Evolutionary conservation across 2,329 filamentous ascomycete species (phyloP).

Genomic region (Penicillium sp.): DNA sequence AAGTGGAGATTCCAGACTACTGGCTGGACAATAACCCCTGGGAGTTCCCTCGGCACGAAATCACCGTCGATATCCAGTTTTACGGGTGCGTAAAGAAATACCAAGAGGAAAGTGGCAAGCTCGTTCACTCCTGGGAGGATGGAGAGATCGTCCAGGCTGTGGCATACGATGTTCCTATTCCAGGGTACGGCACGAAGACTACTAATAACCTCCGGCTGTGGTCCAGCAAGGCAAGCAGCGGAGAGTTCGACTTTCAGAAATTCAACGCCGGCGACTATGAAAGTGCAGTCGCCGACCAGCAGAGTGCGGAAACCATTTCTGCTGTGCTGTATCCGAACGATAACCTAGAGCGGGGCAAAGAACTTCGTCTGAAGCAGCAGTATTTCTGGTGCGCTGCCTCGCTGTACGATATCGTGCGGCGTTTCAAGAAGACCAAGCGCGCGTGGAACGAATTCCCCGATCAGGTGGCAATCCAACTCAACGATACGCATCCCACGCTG

Average conservation of each 20-base stretch:
- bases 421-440: slow-evolving; percentile 95
- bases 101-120: slow-evolving; percentile 69
- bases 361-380: slow-evolving; percentile 95
- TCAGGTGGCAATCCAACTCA: slow-evolving; percentile 94
- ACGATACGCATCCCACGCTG: slow-evolving; percentile 94
- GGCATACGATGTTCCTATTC: slow-evolving; percentile 88
- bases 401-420: slow-evolving; percentile 88
- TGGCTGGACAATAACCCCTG: slow-evolving; percentile 99
- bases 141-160: slow-evolving; percentile 89
- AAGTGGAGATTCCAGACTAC: slow-evolving; percentile 96
- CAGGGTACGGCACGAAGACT: slow-evolving; percentile 79
- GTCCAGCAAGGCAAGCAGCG: slow-evolving; percentile 95
- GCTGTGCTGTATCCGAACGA: slow-evolving; percentile 97
- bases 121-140: slow-evolving; percentile 73
- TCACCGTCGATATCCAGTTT: slow-evolving; percentile 95
- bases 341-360: slow-evolving; percentile 92
- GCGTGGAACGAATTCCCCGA: slow-evolving; percentile 88
- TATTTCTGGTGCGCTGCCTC: slow-evolving; percentile 99
- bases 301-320: slow-evolving; percentile 97
- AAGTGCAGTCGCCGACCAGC: slow-evolving; percentile 94
- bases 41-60: slow-evolving; percentile 95
- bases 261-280: slow-evolving; percentile 99
- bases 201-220: slow-evolving; percentile 96
- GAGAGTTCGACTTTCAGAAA: slow-evolving; percentile 98
- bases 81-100: slow-evolving; percentile 76